Conservation (phyloP, 2,329 filamentous ascomycete species). For the Fonsecaea erecta region DNA sequence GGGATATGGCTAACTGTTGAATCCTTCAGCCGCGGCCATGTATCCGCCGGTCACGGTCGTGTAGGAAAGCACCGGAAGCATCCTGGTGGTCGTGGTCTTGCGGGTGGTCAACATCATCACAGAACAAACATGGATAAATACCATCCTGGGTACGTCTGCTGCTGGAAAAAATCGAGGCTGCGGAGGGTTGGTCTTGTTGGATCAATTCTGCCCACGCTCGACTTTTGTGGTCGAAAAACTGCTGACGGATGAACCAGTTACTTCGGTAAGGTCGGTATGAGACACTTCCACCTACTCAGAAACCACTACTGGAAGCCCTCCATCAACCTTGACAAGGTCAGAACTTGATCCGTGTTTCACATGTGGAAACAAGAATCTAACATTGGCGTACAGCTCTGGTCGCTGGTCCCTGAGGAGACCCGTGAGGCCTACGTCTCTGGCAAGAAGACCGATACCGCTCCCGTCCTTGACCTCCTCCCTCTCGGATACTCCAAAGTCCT, state of each 20-base stretch:
- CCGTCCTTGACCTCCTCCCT: constrained; percentile 95
- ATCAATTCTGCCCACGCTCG: background rate
- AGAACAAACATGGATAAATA: constrained; percentile 90
- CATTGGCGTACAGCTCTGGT: constrained; percentile 74
- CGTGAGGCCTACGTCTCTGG: constrained; percentile 85
- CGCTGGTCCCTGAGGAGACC: constrained; percentile 88
- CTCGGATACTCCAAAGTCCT: constrained; percentile 99
- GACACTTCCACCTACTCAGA: constrained; percentile 93
- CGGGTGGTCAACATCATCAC: constrained; percentile 99
- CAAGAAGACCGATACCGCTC: constrained; percentile 87
- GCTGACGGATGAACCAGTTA: constrained; percentile 31
- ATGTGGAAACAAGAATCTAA: constrained; percentile 18
- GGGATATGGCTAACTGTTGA: constrained; percentile 39
- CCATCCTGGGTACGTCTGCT: constrained; percentile 98
- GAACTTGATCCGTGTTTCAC: constrained; percentile 38
- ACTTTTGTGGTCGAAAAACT: background rate
- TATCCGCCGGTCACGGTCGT: constrained; percentile 97
- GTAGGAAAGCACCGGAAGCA: constrained; percentile 98
- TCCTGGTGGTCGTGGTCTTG: constrained; percentile 79
- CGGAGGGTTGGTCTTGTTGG: background rate
- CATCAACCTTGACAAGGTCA: constrained; percentile 98
- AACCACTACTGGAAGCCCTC: constrained; percentile 98
- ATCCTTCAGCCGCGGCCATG: constrained; percentile 81
- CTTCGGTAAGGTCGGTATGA: constrained; percentile 88
- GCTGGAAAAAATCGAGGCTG: background rate